phyloP scores from a whole-genome alignment of 805 yeast genomes.

The Starmerella kuoi region DNA sequence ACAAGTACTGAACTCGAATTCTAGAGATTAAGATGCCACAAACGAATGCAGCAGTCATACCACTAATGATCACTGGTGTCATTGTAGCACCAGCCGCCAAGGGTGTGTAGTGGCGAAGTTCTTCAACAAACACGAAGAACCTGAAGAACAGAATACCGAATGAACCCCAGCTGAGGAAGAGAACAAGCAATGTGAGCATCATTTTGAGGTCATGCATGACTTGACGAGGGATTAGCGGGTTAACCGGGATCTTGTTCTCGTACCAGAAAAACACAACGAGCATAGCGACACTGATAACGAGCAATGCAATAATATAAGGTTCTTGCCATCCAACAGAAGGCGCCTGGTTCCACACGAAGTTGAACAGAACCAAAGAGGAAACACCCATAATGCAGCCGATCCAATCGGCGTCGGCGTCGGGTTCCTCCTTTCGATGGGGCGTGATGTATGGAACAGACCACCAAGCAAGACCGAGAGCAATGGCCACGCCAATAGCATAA shows the following conservation, averaged over 20 bases:
- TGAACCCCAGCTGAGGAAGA: slow-evolving; percentile 66
- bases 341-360: slow-evolving; percentile 65
- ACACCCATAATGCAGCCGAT: slow-evolving; percentile 47
- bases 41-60: slow-evolving; percentile 43
- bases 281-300: slow-evolving; percentile 48
- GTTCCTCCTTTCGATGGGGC: slow-evolving; percentile 10
- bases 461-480: slow-evolving; percentile 12
- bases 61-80: slow-evolving; percentile 39
- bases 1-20: slow-evolving; percentile 39
- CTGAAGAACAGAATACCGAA: slow-evolving; percentile 64
- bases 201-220: slow-evolving; percentile 30
- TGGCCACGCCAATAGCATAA: slow-evolving; percentile 30
- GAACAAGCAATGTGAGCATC: slow-evolving; percentile 34
- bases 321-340: slow-evolving; percentile 57
- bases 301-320: slow-evolving; percentile 44
- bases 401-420: slow-evolving; percentile 37
- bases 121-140: slow-evolving; percentile 42
- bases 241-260: slow-evolving; percentile 45
- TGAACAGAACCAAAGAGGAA: slow-evolving; percentile 48
- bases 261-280: slow-evolving; percentile 27
- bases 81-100: slow-evolving; percentile 38
- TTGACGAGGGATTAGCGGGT: slow-evolving; percentile 39
- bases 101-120: slow-evolving; percentile 38
- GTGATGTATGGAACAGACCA: slow-evolving; percentile 17
- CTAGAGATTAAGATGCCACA: slow-evolving; percentile 40